These are phyloP conservation scores for Silene uniflora DNA, from an alignment of 148 eudicot genomes.

Conservation along the genomic window DNA sequence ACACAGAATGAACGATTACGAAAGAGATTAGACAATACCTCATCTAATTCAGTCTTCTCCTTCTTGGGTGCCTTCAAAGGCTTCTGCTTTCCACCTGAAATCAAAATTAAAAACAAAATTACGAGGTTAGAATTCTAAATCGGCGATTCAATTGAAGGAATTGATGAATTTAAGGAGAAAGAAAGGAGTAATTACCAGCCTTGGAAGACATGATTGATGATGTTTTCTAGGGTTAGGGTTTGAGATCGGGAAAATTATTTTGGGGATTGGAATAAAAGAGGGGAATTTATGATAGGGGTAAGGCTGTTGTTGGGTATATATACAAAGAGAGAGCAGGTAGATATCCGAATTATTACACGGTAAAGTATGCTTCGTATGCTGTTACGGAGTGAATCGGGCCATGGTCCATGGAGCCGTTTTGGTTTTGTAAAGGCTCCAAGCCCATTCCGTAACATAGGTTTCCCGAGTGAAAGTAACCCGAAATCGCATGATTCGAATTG, in stretches of 20 bases:
- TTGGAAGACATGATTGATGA: slow-evolving; percentile 49
- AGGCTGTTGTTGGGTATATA: background rate
- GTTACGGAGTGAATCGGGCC: background rate
- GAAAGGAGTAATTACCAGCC: slow-evolving; percentile 32
- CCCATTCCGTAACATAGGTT: too few relatives aligned
- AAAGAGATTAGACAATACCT: slow-evolving; percentile 29
- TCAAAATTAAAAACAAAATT: background rate
- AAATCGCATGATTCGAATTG: too few relatives aligned
- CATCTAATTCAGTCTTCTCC: slow-evolving; percentile 75
- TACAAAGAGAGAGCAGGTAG: background rate
- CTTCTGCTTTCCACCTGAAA: slow-evolving; percentile 81
- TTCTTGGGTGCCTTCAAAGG: slow-evolving; percentile 91
- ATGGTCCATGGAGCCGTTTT: background rate
- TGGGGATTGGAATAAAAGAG: slow-evolving; percentile 9
- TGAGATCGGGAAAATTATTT: background rate
- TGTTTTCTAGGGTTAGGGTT: slow-evolving; percentile 42
- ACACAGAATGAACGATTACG: background rate
- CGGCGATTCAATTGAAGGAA: background rate
- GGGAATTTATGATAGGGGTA: background rate
- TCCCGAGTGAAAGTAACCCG: too few relatives aligned
- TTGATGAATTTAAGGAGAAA: background rate
- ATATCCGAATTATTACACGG: background rate
- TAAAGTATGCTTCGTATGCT: background rate
- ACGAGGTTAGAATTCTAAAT: slow-evolving; percentile 5
- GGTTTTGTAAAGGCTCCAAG: too few relatives aligned